Percentiles rank a stretch among this genome's conserved stretches.
These are phyloP conservation scores for Cladosporium sp. DNA, from an alignment of 2,329 filamentous ascomycete species.

Conservation along the genomic window DNA sequence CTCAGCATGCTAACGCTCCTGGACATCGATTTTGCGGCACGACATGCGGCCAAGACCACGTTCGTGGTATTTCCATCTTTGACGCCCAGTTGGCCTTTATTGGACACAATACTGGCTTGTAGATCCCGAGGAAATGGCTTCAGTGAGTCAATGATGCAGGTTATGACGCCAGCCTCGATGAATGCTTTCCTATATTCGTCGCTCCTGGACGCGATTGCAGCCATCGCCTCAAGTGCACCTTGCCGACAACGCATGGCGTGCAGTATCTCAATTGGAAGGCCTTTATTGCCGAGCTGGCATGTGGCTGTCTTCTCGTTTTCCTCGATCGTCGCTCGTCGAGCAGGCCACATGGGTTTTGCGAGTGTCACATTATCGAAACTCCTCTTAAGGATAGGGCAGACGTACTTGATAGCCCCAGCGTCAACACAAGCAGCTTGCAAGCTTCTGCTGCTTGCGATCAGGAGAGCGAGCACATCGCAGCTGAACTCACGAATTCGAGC, in stretches of 20 bases:
- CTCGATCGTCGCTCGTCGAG: constrained; percentile 17
- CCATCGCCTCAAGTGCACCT: constrained; percentile 70
- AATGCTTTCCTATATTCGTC: constrained; percentile 80
- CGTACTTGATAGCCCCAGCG: constrained; percentile 56
- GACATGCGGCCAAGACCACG: constrained; percentile 81
- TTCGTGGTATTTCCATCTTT: constrained; percentile 69
- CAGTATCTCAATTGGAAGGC: constrained; percentile 56
- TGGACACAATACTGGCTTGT: constrained; percentile 1
- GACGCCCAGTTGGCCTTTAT: constrained; percentile 7
- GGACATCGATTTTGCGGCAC: constrained; percentile 73
- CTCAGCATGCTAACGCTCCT: constrained; percentile 79
- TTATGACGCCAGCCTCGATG: constrained; percentile 74
- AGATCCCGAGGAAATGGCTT: constrained; percentile 39
- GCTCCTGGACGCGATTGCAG: constrained; percentile 74
- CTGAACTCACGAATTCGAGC: constrained; percentile 60
- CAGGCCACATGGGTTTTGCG: constrained; percentile 53
- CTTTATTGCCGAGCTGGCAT: constrained; percentile 55
- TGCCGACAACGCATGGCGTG: constrained; percentile 76
- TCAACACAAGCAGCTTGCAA: constrained; percentile 82
- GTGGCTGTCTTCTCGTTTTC: constrained; percentile 17
- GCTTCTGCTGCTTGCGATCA: constrained; percentile 72
- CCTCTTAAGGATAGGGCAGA: constrained; percentile 62
- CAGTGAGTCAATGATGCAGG: constrained; percentile 80
- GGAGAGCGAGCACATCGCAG: constrained; percentile 69
- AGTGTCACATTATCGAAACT: constrained; percentile 59